Evolutionary conservation across 768 basidiomycete species (phyloP).

Genomic region (Lentinula sp.): DNA sequence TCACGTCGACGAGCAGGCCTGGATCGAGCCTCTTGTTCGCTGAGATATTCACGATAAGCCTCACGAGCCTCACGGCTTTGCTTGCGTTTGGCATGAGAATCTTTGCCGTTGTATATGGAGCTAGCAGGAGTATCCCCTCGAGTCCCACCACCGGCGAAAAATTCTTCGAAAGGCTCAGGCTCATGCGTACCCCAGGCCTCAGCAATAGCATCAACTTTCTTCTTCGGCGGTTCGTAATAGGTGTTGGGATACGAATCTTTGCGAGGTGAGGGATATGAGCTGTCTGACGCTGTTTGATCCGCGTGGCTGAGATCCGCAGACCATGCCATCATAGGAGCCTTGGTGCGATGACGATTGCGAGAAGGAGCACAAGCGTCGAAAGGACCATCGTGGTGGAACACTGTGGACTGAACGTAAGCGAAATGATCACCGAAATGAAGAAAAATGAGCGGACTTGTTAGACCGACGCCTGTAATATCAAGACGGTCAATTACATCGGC

Average conservation of each 20-base stretch:
- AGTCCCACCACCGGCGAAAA: constrained; percentile 72
- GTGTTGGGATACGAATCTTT: constrained; percentile 39
- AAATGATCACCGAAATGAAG: neutral
- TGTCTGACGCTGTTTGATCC: constrained; percentile 31
- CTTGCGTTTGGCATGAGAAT: constrained; percentile 40
- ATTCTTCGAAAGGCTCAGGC: constrained; percentile 88
- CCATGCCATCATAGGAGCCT: constrained; percentile 85
- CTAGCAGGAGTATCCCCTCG: constrained; percentile 55
- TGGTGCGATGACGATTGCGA: constrained; percentile 72
- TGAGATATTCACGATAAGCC: constrained; percentile 36
- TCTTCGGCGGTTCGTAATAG: constrained; percentile 64
- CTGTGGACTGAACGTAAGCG: constrained; percentile 30
- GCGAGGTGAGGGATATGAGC: constrained; percentile 48
- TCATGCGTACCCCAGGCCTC: constrained; percentile 94
- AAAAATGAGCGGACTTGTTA: constrained; percentile 43
- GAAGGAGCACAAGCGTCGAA: constrained; percentile 91
- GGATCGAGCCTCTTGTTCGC: constrained; percentile 26
- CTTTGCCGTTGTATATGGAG: constrained; percentile 65
- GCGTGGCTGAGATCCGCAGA: constrained; percentile 32
- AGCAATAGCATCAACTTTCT: constrained; percentile 82
- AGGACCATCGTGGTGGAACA: constrained; percentile 90
- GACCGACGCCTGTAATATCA: constrained; percentile 76
- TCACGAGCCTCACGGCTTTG: constrained; percentile 47
- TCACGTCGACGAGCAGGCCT: constrained; percentile 35
- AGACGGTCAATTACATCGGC: constrained; percentile 89